Percentiles rank a stretch among this genome's conserved stretches.
Evolutionary conservation across 176 grass and related monocot species (phyloP).

Genomic region (Aegilops tauschii): DNA sequence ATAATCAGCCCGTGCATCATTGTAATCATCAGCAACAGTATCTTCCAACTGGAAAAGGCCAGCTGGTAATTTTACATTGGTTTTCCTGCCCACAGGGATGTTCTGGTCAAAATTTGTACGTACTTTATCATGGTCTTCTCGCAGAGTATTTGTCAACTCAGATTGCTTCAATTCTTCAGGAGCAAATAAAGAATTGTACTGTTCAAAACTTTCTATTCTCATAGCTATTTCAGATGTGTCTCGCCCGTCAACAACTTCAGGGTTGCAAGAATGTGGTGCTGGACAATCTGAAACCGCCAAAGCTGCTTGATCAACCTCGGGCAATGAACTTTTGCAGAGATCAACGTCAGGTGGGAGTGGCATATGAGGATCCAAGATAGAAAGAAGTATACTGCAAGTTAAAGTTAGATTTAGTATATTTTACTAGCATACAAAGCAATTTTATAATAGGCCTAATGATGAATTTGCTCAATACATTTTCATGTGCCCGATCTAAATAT

Average conservation of each 20-base stretch:
- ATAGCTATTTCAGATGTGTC: slow-evolving; percentile 46
- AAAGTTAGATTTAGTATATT: slow-evolving; percentile 39
- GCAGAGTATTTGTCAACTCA: slow-evolving; percentile 50
- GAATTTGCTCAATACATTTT: slow-evolving; percentile 19
- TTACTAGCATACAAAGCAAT: slow-evolving; percentile 7
- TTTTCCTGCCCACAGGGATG: slow-evolving; percentile 34
- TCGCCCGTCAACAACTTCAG: slow-evolving; percentile 47
- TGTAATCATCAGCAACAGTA: slow-evolving; percentile 64
- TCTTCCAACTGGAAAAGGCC: slow-evolving; percentile 58
- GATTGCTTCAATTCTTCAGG: slow-evolving; percentile 72
- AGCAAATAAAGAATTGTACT: slow-evolving; percentile 60
- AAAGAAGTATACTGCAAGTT: slow-evolving; percentile 74
- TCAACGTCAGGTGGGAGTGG: slow-evolving; percentile 77
- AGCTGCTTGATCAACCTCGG: slow-evolving; percentile 54
- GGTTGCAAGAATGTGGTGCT: slow-evolving; percentile 20
- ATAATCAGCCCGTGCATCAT: slow-evolving; percentile 82
- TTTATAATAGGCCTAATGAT: neutral
- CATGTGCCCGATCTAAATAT: neutral
- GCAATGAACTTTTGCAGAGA: slow-evolving; percentile 59
- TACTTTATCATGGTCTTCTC: slow-evolving; percentile 39
- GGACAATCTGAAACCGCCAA: slow-evolving; percentile 33
- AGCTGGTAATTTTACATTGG: slow-evolving; percentile 36
- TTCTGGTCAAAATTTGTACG: slow-evolving; percentile 36
- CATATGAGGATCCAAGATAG: slow-evolving; percentile 78
- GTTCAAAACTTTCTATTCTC: slow-evolving; percentile 47